Evolutionary conservation across 345 rosid species (phyloP).

Genomic region (Populus nigra): DNA sequence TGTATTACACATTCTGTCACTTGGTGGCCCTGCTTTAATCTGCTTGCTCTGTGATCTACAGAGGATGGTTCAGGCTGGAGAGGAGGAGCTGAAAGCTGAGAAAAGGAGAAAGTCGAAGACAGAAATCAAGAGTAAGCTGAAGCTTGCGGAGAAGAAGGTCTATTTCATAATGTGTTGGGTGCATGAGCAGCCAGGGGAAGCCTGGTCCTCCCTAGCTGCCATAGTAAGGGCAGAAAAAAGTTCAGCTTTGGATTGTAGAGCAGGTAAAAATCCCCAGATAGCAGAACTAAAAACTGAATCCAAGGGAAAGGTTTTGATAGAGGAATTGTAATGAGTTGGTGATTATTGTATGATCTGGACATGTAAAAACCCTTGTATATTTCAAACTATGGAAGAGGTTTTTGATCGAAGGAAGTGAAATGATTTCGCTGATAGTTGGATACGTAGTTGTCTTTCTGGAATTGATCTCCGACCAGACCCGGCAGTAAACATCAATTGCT

Average conservation of each 20-base stretch:
- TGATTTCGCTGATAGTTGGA: neutral
- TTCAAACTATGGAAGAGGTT: neutral
- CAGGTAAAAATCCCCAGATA: constrained; percentile 17
- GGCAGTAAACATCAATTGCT: neutral
- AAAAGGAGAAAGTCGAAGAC: constrained; percentile 36
- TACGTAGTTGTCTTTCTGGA: neutral
- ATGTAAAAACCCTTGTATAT: neutral
- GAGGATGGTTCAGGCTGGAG: constrained; percentile 59
- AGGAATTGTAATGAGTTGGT: constrained; percentile 39
- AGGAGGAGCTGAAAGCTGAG: constrained; percentile 45
- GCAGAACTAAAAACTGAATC: constrained; percentile 21
- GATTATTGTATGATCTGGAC: neutral
- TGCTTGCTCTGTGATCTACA: constrained; percentile 71
- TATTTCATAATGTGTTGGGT: constrained; percentile 91
- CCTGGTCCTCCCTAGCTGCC: constrained; percentile 56
- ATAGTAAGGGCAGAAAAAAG: constrained; percentile 53
- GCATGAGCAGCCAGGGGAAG: constrained; percentile 63
- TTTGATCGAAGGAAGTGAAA: neutral
- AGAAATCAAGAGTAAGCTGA: constrained; percentile 58
- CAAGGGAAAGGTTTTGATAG: constrained; percentile 48
- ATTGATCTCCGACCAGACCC: neutral
- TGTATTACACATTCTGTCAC: constrained; percentile 47
- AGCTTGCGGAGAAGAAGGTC: constrained; percentile 72
- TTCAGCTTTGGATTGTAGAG: constrained; percentile 33
- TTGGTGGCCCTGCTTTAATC: constrained; percentile 55